Conservation (phyloP, 257 asterid species). For the Petunia secreta region DNA sequence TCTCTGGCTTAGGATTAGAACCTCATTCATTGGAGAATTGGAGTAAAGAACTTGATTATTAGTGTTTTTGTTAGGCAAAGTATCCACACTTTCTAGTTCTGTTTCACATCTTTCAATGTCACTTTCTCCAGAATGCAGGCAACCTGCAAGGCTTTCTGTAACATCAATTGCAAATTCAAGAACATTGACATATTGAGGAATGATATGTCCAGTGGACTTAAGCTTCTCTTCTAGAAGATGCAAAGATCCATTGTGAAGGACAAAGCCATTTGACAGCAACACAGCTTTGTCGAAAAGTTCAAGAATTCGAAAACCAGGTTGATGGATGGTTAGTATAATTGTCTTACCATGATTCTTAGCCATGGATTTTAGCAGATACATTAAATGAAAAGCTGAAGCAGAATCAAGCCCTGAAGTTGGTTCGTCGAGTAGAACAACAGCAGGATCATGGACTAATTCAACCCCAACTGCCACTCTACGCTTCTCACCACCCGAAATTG, state of each 20-base stretch:
- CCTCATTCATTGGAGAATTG: slow-evolving; percentile 55
- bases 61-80: neutral
- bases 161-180: slow-evolving; percentile 78
- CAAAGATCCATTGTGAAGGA: slow-evolving; percentile 67
- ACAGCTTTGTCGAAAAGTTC: slow-evolving; percentile 64
- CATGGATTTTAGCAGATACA: slow-evolving; percentile 59
- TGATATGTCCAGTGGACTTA: slow-evolving; percentile 46
- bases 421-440: slow-evolving; percentile 73
- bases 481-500: slow-evolving; percentile 84
- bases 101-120: slow-evolving; percentile 33
- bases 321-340: slow-evolving; percentile 71
- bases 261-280: slow-evolving; percentile 54
- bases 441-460: slow-evolving; percentile 74
- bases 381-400: slow-evolving; percentile 66
- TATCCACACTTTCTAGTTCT: slow-evolving; percentile 25
- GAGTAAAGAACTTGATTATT: slow-evolving; percentile 34
- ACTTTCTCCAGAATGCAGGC: slow-evolving; percentile 40
- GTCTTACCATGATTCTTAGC: slow-evolving; percentile 62
- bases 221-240: slow-evolving; percentile 56
- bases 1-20: slow-evolving; percentile 57
- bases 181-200: slow-evolving; percentile 68
- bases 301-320: slow-evolving; percentile 77
- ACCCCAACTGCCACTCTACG: slow-evolving; percentile 77
- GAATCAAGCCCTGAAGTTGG: slow-evolving; percentile 92
- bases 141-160: slow-evolving; percentile 41